These are phyloP conservation scores for Poteriospumella lacustris DNA, from an alignment of 108 stramenopile genomes.

Conservation along the genomic window DNA sequence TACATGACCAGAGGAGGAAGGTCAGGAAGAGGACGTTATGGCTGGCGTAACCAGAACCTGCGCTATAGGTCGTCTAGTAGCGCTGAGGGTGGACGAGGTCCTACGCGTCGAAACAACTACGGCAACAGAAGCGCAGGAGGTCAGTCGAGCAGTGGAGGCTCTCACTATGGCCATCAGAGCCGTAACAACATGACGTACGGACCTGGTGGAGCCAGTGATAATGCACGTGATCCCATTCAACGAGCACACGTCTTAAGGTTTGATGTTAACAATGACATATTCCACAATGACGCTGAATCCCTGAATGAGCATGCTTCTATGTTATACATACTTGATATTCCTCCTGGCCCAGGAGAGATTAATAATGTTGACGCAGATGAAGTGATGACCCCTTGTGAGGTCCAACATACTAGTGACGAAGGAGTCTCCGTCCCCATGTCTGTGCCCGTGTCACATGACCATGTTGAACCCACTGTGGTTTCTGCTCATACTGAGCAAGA, in stretches of 20 bases:
- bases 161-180: slow-evolving; percentile 6
- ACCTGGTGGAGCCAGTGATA: slow-evolving; percentile 6
- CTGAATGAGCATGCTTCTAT: slow-evolving; percentile 7
- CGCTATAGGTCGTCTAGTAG: slow-evolving; percentile 6
- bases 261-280: slow-evolving; percentile 9
- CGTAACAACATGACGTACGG: slow-evolving; percentile 6
- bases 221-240: not conserved
- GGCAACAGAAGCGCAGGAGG: slow-evolving; percentile 5
- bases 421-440: slow-evolving; percentile 5
- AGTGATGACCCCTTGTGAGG: slow-evolving; percentile 2
- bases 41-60: slow-evolving; percentile 6
- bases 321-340: slow-evolving; percentile 9
- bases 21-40: slow-evolving; percentile 6
- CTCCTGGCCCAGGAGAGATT: slow-evolving; percentile 6
- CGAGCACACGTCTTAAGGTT: slow-evolving; percentile 6
- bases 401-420: not conserved
- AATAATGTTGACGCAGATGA: slow-evolving; percentile 3
- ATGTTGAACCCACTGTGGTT: slow-evolving; percentile 7
- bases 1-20: slow-evolving; percentile 6
- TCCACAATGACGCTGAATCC: slow-evolving; percentile 6
- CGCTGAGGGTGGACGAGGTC: slow-evolving; percentile 5
- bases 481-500: slow-evolving; percentile 7
- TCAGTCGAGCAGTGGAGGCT: slow-evolving; percentile 6
- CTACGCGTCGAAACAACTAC: slow-evolving; percentile 6
- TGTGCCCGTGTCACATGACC: slow-evolving; percentile 6